Base-by-base conservation (phyloP, 768 basidiomycete genomes). In the Amanita molliuscula region DNA sequence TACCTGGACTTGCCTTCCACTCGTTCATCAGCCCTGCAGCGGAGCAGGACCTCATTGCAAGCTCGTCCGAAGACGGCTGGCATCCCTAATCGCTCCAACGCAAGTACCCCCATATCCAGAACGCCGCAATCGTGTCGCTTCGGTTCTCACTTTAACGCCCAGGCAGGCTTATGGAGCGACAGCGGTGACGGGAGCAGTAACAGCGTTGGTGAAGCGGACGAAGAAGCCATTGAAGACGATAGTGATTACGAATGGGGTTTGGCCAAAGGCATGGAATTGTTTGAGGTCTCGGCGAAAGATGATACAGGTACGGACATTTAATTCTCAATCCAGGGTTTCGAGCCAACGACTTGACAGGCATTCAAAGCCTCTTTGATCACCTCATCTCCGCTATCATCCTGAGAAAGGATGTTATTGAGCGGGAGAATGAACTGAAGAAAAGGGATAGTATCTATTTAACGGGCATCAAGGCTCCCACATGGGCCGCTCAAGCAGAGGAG, bases 211-310 rank as follows among this genome's bases (percentile, higher is more conserved):
- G 84, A 81, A 62, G 78, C 78, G 37, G 82, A 87, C 16, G 78
- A 78, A 45, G 76, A 84, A 33, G 72, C 68, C 11, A 64, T 69
- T 4, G 76, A 76, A 16, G 67, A 68, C 6, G 63, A 62, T 3
- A 65, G 61, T 7, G 73, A 77, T 29, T 68, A 69, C 35, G 84
- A 85, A 60, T 88, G 86, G 84, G 85, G 87, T 4, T 72, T 86
- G 34, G 80, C 75, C 61, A 85, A 84, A 61, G 85, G 81, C 54
- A 89, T 93, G 81, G 85, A 87, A 59, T 74, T 94, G 15, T 89
- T 88, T 55, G 89, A 95, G 62, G 89, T 95, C 16, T 93, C 89
- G 38, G 86, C 93, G 47, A 93, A 93, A 66, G 90, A 93, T 58
- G 85, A 88, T 60, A 60, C 68, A 28, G 92, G 91, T 92, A 54